Percentiles rank a stretch among this genome's conserved stretches.
These are phyloP conservation scores for Gossypium turneri DNA, from an alignment of 345 rosid species.

Conservation along the genomic window DNA sequence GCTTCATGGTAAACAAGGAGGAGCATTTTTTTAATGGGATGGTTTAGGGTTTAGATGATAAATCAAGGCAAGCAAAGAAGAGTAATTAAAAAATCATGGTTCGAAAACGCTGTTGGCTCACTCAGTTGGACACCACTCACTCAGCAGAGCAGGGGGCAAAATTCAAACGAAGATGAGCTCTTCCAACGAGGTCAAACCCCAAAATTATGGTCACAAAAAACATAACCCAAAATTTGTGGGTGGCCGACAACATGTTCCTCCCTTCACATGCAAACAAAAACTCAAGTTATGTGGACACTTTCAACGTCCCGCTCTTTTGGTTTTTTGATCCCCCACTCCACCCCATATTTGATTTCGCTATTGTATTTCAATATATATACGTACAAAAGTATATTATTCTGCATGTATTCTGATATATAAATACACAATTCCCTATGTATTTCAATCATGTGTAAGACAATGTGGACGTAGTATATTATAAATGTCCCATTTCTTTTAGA, in stretches of 20 bases:
- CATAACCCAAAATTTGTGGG: conserved; percentile 7
- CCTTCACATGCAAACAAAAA: conserved; percentile 39
- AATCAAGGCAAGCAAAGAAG: not conserved
- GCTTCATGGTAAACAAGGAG: not conserved
- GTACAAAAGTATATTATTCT: not conserved
- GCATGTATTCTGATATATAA: not conserved
- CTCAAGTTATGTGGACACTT: not conserved
- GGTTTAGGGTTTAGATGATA: not conserved
- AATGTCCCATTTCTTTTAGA: not conserved
- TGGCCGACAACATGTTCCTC: conserved; percentile 49
- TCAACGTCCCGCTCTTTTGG: not conserved
- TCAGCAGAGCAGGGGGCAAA: not conserved
- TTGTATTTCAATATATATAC: not conserved
- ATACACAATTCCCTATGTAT: not conserved
- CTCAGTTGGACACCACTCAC: not conserved
- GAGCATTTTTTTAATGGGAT: not conserved
- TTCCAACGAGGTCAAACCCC: conserved; percentile 32
- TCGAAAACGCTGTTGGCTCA: conserved; percentile 4
- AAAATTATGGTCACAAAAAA: conserved; percentile 10
- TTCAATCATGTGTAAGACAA: not conserved
- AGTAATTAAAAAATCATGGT: not conserved
- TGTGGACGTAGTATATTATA: not conserved
- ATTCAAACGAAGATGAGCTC: conserved; percentile 21
- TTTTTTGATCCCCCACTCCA: not conserved
- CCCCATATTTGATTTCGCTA: not conserved